Percentiles rank a stretch among this genome's conserved stretches.
phyloP scores from a whole-genome alignment of 352 stramenopile genomes.

The Pythium monospermum region DNA sequence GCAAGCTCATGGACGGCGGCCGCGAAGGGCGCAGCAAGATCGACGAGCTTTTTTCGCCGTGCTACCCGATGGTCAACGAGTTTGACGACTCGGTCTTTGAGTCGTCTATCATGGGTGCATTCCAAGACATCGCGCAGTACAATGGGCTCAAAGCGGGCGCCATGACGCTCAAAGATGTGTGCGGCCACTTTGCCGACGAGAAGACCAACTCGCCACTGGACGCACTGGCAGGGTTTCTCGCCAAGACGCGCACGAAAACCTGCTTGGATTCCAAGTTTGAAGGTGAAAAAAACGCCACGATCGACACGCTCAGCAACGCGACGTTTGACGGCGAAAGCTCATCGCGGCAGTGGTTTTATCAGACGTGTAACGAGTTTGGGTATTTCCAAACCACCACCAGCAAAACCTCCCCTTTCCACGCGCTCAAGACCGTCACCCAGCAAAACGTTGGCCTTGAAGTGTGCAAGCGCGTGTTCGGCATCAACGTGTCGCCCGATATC shows the following conservation, averaged over 20 bases:
- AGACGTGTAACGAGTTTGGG: constrained; percentile 88
- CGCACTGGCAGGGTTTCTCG: constrained; percentile 54
- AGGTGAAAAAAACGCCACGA: constrained; percentile 51
- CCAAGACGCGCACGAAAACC: constrained; percentile 39
- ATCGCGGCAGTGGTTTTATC: constrained; percentile 80
- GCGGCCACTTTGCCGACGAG: constrained; percentile 41
- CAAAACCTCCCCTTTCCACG: constrained; percentile 51
- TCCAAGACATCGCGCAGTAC: constrained; percentile 78
- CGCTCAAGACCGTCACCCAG: constrained; percentile 63
- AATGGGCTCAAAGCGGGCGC: constrained; percentile 44
- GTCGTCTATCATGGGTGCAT: constrained; percentile 65
- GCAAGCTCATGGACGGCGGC: constrained; percentile 47
- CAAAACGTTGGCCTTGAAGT: constrained; percentile 67
- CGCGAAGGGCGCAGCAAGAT: constrained; percentile 40
- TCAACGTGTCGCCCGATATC: constrained; percentile 53
- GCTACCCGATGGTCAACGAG: constrained; percentile 69
- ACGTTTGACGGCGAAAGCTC: constrained; percentile 68
- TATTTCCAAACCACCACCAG: constrained; percentile 82
- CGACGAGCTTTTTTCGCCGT: constrained; percentile 50
- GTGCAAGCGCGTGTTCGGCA: constrained; percentile 79
- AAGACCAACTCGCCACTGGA: constrained; percentile 26
- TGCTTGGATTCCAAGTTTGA: constrained; percentile 82
- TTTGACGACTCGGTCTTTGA: constrained; percentile 82
- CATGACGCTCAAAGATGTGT: constrained; percentile 61
- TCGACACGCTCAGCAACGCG: constrained; percentile 54